A percentile compares a stretch with the other conserved stretches of the same genome.
These are phyloP conservation scores for Peniophora sp. DNA, from an alignment of 1,284 basidiomycete genomes.

Conservation along the genomic window DNA sequence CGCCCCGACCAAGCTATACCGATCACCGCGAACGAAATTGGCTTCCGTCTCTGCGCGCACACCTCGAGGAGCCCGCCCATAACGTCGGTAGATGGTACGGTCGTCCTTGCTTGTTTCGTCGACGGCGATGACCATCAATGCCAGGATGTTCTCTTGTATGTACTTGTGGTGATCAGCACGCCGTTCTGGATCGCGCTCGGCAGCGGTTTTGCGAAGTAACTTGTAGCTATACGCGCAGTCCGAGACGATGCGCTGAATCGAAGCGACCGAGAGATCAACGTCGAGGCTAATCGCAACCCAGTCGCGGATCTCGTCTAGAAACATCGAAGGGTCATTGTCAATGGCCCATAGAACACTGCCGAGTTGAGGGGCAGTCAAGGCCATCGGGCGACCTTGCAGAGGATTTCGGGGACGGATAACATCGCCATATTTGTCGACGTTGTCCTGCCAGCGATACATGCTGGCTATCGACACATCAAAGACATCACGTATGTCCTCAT, in stretches of 20 bases:
- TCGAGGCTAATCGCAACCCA: background rate
- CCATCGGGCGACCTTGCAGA: background rate
- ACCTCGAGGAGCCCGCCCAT: conserved; percentile 9
- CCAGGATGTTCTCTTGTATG: background rate
- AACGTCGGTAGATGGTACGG: conserved; percentile 5
- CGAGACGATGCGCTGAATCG: background rate
- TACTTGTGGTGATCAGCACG: background rate
- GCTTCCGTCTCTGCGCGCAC: conserved; percentile 3
- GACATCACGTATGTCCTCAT: background rate
- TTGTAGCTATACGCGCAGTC: background rate
- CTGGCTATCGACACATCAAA: background rate
- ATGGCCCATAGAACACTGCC: background rate
- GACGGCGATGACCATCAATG: conserved; percentile 1
- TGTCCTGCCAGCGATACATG: background rate
- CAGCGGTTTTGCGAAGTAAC: background rate
- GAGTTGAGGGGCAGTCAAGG: background rate
- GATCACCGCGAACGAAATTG: conserved; percentile 8
- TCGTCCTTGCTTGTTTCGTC: conserved; percentile 7
- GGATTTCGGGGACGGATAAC: background rate
- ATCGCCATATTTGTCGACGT: background rate
- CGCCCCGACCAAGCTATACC: conserved; percentile 14
- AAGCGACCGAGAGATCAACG: background rate
- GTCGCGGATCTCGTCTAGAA: background rate
- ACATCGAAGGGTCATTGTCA: background rate
- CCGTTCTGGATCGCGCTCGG: background rate